These are phyloP conservation scores for Cladophialophora carrionii DNA, from an alignment of 2,329 filamentous ascomycete species.

Conservation along the genomic window DNA sequence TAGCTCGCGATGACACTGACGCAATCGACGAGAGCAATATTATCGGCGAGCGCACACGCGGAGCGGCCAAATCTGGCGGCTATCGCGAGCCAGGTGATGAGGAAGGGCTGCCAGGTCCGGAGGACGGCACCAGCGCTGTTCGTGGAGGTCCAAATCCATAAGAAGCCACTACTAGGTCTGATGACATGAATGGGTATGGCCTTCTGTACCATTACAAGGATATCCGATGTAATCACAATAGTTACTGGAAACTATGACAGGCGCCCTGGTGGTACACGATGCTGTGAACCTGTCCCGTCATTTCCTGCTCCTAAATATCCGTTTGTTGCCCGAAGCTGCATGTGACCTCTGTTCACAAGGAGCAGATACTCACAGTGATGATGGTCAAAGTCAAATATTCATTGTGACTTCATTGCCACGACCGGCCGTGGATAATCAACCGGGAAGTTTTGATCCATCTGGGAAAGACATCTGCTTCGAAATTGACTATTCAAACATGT, in stretches of 20 bases:
- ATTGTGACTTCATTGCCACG: not conserved
- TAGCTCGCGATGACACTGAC: conserved; percentile 50
- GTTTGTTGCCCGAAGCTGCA: not conserved
- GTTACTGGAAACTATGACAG: not conserved
- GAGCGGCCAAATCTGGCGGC: conserved; percentile 51
- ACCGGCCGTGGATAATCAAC: not conserved
- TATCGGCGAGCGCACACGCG: conserved; percentile 52
- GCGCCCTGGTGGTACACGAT: not conserved
- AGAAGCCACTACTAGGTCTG: not conserved
- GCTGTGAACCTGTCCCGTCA: not conserved
- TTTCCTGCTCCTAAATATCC: not conserved
- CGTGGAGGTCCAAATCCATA: conserved; percentile 20
- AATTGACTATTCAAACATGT: not conserved
- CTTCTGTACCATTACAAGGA: not conserved
- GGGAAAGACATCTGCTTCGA: not conserved
- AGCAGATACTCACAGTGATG: too few relatives aligned
- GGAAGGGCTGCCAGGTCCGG: conserved; percentile 48
- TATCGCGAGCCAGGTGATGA: conserved; percentile 59
- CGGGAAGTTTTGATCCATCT: not conserved
- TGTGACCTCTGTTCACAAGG: not conserved
- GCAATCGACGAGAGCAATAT: conserved; percentile 56
- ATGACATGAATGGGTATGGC: not conserved
- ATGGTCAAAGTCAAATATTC: not conserved
- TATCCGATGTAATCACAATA: not conserved
- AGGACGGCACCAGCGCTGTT: conserved; percentile 30